Base-by-base conservation (phyloP, 495 filamentous ascomycete genomes). In the Pyronema domesticum region DNA sequence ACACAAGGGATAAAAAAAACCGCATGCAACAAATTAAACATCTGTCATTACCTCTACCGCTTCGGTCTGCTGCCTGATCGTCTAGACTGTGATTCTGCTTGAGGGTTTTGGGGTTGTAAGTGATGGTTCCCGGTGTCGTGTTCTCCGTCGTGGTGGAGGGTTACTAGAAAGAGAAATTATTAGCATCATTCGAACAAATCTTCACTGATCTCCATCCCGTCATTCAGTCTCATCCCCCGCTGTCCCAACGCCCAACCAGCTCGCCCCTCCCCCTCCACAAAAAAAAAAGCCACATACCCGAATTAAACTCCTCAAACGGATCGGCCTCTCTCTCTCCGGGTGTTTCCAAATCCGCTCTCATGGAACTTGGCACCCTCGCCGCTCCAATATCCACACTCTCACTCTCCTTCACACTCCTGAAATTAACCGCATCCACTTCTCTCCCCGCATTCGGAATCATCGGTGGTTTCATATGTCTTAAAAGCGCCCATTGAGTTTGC, bases 271-370 rank as follows among this genome's bases (percentile, higher is more conserved):
- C 23, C 15, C 39, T 6, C 39, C n/a, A 1, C 10, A 17, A 13
- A 34, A 15, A 34, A 44, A 55, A 39, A 51, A 30, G 23, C 8
- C 33, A 17, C 59, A 49, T 62, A 65, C 63, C 63, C 62, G 86
- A 94, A 69, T 98, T 98, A 67, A 98, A 98, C 66, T 96, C 93
- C 68, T 94, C 86, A 65, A 98, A 98, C 10, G 91, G 91, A 76
- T 98, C 91, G 4, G 78, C 76, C 54, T 80, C 68, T 65, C 94
- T 89, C 37, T 74, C 83, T 37, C 82, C 86, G 8, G 91, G 88
- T 33, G 89, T 95, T 3, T 82, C 81, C 34, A 91, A 70, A 7
- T 85, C 86, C 18, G 81, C 86, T 60, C 94, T 86, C 58, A 95
- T 71, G 33, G 94, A 86, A 3, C 87, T 88, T 61, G 82, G 82